These are phyloP conservation scores for Heliosperma pusillum DNA, from an alignment of 148 eudicot species.

Conservation along the genomic window DNA sequence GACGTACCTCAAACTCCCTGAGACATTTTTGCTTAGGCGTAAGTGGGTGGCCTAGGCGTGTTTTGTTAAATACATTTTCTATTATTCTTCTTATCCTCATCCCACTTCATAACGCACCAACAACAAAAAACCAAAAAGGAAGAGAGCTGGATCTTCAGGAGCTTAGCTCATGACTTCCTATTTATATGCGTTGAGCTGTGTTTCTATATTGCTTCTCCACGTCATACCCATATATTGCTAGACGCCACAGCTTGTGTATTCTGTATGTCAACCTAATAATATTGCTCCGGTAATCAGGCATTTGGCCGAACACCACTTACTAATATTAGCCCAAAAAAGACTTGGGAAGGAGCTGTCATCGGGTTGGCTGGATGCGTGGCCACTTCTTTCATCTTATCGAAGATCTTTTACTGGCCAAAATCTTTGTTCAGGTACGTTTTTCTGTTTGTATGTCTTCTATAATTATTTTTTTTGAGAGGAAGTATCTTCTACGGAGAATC, in stretches of 20 bases:
- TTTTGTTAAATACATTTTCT: too few relatives aligned
- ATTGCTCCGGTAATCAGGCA: constrained; percentile 42
- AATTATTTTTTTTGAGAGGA: too few relatives aligned
- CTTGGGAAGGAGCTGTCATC: constrained; percentile 90
- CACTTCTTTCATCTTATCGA: constrained; percentile 62
- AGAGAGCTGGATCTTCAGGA: not conserved
- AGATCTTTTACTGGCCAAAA: constrained; percentile 69
- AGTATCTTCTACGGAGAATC: too few relatives aligned
- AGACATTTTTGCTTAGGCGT: too few relatives aligned
- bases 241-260: not conserved
- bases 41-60: too few relatives aligned
- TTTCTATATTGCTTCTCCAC: too few relatives aligned
- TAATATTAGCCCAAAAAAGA: constrained; percentile 85
- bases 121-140: not conserved
- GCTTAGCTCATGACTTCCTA: not conserved
- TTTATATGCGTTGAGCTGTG: too few relatives aligned
- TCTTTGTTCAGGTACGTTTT: constrained; percentile 54
- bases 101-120: constrained; percentile 2
- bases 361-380: constrained; percentile 87
- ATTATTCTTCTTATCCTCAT: not conserved
- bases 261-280: constrained; percentile 2
- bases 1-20: too few relatives aligned
- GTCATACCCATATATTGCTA: not conserved
- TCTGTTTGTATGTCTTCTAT: not conserved
- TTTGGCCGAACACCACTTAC: constrained; percentile 93